A percentile compares a stretch with the other conserved stretches of the same genome.
Conservation (phyloP, 2,329 filamentous ascomycete genomes). For the Sporothrix inflata region DNA sequence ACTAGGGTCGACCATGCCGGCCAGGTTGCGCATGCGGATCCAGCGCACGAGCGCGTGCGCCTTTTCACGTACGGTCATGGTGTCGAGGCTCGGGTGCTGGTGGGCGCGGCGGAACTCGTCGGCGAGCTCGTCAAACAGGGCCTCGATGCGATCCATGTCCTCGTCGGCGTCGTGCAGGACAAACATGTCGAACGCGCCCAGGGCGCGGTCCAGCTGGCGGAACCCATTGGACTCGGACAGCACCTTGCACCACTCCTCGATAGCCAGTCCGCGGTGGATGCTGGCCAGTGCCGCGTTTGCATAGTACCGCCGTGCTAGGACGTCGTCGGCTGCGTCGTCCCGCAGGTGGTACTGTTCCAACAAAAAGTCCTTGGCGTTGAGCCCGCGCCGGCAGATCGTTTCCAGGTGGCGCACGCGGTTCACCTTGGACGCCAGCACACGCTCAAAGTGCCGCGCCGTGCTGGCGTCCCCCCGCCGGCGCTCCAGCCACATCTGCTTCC, state of each 20-base stretch:
- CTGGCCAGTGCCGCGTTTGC: slow-evolving; percentile 73
- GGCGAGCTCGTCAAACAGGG: slow-evolving; percentile 65
- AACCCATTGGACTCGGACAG: slow-evolving; percentile 41
- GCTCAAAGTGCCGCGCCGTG: slow-evolving; percentile 62
- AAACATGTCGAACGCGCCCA: slow-evolving; percentile 90
- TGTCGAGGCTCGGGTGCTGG: slow-evolving; percentile 56
- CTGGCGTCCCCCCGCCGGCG: slow-evolving; percentile 57
- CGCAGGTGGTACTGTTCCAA: slow-evolving; percentile 65
- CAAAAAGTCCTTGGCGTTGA: slow-evolving; percentile 87
- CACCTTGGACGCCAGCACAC: slow-evolving; percentile 70
- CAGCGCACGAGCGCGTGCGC: slow-evolving; percentile 71
- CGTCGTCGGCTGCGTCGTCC: slow-evolving; percentile 70
- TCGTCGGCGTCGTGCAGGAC: slow-evolving; percentile 71
- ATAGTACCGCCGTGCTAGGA: slow-evolving; percentile 74
- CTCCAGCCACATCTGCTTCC: slow-evolving; percentile 70
- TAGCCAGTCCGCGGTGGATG: slow-evolving; percentile 78
- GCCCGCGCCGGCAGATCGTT: slow-evolving; percentile 71
- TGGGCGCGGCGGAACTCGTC: slow-evolving; percentile 54
- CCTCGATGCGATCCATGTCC: slow-evolving; percentile 68
- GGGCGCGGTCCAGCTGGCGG: slow-evolving; percentile 65
- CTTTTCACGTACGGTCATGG: slow-evolving; percentile 65
- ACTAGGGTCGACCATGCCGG: slow-evolving; percentile 67
- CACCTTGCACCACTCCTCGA: slow-evolving; percentile 74
- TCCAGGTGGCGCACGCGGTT: slow-evolving; percentile 71
- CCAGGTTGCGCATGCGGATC: slow-evolving; percentile 68